Evolutionary conservation across 768 basidiomycete genomes (phyloP), one percentile per base, ranked within the genome.

Genomic region (Lentinula lateritia): DNA sequence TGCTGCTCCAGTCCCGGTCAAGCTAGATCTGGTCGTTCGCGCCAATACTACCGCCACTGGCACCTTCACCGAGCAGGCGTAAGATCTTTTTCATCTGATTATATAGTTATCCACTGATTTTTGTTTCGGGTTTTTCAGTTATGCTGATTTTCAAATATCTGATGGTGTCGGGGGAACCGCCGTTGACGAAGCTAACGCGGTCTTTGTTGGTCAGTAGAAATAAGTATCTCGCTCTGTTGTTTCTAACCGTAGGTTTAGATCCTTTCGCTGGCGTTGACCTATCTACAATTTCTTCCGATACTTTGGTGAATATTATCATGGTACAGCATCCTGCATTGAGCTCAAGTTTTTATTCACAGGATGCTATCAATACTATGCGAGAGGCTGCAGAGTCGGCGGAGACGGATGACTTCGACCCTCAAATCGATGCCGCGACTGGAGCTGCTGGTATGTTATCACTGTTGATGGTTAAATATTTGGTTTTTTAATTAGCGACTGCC

Each of bases 61-160:
- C 28, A 28, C 64, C 1, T 69, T 71, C 59, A 63, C 61, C 9
- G 45, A 68, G 48, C 68, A 66, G 42, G 62, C 64, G 69, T 71
- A 20, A 4, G 65, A 13, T 18, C 32, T 6, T 8, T 41, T 10
- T 16, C 23, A n/a, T 20, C 5, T 8, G n/a, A n/a, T 46, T 52
- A 10, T 39, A n/a, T n/a, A n/a, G n/a, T n/a, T 6, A 34, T 15
- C 7, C 16, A 13, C 28, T 20, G 34, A 32, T 13, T 35, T 8
- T n/a, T n/a, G n/a, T n/a, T 46, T 36, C 64, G 53, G 13, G 15
- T 12, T 4, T 23, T 39, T 36, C 23, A 78, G 76, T 65, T 78
- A 78, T 63, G 64, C 68, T 20, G 68, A 69, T 39, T 76, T 78
- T 74, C 77, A 78, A 64, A 78, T 78, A 61, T 76, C 75, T 15